phyloP scores from a whole-genome alignment of 2,329 filamentous ascomycete species.

The Fusarium oligoseptatum region DNA sequence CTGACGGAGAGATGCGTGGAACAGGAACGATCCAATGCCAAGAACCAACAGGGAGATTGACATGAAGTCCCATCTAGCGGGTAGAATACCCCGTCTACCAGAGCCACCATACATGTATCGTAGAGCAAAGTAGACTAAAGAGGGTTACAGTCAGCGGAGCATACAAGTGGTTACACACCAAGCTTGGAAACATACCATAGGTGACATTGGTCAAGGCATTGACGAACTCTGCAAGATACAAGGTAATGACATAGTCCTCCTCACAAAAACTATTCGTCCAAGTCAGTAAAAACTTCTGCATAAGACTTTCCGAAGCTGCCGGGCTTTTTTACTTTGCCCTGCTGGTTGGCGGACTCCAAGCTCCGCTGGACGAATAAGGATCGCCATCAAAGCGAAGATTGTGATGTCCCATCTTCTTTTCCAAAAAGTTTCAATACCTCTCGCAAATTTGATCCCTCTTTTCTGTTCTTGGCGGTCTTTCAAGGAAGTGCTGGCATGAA shows the following conservation, averaged over 20 bases:
- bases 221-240: conserved; percentile 60
- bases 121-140: conserved; percentile 58
- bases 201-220: conserved; percentile 58
- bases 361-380: conserved; percentile 49
- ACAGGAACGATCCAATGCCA: conserved; percentile 58
- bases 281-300: conserved; percentile 25
- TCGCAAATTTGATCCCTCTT: background rate
- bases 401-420: conserved; percentile 48
- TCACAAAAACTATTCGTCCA: conserved; percentile 52
- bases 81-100: conserved; percentile 48
- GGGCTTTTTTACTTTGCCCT: conserved; percentile 53
- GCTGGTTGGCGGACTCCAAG: conserved; percentile 57
- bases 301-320: background rate
- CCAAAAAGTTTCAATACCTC: background rate
- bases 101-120: conserved; percentile 52
- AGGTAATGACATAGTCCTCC: conserved; percentile 63
- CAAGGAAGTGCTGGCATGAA: background rate
- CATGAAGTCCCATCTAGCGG: conserved; percentile 55
- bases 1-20: conserved; percentile 61
- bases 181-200: conserved; percentile 55
- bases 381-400: conserved; percentile 55
- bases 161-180: background rate
- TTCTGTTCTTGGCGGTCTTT: background rate
- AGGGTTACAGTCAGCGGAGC: background rate
- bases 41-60: conserved; percentile 57